These are phyloP conservation scores for Tetraselmis striata DNA, from an alignment of 139 green algal species.

Conservation along the genomic window DNA sequence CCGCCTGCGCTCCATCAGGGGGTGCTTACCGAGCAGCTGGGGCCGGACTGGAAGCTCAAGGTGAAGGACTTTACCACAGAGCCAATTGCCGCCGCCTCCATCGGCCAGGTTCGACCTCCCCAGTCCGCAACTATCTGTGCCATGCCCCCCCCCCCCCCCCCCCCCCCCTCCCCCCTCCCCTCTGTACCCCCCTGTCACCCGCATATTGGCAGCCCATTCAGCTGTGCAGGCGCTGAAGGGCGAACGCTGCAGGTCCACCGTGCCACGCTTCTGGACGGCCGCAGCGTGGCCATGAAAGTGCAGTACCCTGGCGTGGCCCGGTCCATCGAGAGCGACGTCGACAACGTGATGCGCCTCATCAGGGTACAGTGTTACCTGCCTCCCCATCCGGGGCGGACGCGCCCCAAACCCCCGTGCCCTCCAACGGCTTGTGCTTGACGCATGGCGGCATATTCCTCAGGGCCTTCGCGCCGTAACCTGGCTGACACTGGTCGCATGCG, in stretches of 20 bases:
- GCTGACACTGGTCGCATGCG: too few relatives aligned
- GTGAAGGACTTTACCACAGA: conserved; percentile 68
- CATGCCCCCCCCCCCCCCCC: too few relatives aligned
- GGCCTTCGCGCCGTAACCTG: too few relatives aligned
- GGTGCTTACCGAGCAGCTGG: conserved; percentile 21
- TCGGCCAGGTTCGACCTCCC: conserved; percentile 49
- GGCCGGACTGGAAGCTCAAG: conserved; percentile 21
- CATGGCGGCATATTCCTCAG: too few relatives aligned
- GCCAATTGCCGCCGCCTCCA: conserved; percentile 83
- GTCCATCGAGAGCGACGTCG: conserved; percentile 85
- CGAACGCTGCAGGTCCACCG: conserved; percentile 76
- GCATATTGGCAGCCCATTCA: too few relatives aligned
- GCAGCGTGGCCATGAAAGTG: conserved; percentile 78
- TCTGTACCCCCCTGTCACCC: too few relatives aligned
- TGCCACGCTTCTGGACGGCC: conserved; percentile 61
- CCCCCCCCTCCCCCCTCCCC: too few relatives aligned
- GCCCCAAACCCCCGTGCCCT: neutral
- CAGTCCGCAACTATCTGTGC: too few relatives aligned
- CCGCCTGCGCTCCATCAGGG: neutral
- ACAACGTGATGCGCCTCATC: conserved; percentile 91
- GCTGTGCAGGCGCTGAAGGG: too few relatives aligned
- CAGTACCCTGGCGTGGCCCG: conserved; percentile 88
- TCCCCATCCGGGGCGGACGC: too few relatives aligned
- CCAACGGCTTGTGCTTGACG: too few relatives aligned
- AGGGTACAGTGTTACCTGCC: neutral